Evolutionary conservation across 2,329 filamentous ascomycete genomes (phyloP).

Genomic region (Amesomyces nigricolor): DNA sequence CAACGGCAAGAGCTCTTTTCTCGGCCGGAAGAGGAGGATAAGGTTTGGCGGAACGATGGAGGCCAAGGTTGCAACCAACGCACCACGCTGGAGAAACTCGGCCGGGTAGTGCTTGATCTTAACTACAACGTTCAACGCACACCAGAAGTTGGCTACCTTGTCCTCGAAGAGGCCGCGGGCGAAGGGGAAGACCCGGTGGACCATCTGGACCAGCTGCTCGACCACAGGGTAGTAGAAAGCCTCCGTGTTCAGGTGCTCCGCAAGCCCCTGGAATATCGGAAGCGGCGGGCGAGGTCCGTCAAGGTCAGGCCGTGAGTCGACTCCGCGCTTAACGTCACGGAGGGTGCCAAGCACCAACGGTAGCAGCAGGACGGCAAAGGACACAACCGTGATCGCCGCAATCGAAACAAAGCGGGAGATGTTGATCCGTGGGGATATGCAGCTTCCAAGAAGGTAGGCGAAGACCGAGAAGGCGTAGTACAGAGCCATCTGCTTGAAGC

Average conservation of each 20-base stretch:
- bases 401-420: slow-evolving; percentile 66
- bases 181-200: slow-evolving; percentile 95
- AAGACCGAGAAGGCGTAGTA: slow-evolving; percentile 95
- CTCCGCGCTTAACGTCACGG: slow-evolving; percentile 61
- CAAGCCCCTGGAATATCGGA: slow-evolving; percentile 55
- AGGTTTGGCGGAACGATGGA: slow-evolving; percentile 75
- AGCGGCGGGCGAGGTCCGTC: slow-evolving; percentile 56
- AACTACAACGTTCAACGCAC: slow-evolving; percentile 79
- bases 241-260: slow-evolving; percentile 54
- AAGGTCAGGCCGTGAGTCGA: slow-evolving; percentile 51
- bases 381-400: slow-evolving; percentile 62
- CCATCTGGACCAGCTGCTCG: slow-evolving; percentile 73
- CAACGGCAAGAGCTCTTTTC: slow-evolving; percentile 69
- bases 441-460: slow-evolving; percentile 81
- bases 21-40: slow-evolving; percentile 72
- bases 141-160: slow-evolving; percentile 99
- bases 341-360: slow-evolving; percentile 69
- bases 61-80: slow-evolving; percentile 66
- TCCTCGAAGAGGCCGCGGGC: slow-evolving; percentile 95
- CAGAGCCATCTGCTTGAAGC: slow-evolving; percentile 98
- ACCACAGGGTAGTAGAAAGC: slow-evolving; percentile 68
- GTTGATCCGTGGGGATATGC: slow-evolving; percentile 68
- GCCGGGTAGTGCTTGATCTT: slow-evolving; percentile 75
- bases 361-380: slow-evolving; percentile 69
- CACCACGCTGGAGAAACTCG: slow-evolving; percentile 66